Percentiles rank a stretch among this genome's conserved stretches.
These are phyloP conservation scores for Fusarium irregulare DNA, from an alignment of 2,329 filamentous ascomycete genomes.

Conservation along the genomic window DNA sequence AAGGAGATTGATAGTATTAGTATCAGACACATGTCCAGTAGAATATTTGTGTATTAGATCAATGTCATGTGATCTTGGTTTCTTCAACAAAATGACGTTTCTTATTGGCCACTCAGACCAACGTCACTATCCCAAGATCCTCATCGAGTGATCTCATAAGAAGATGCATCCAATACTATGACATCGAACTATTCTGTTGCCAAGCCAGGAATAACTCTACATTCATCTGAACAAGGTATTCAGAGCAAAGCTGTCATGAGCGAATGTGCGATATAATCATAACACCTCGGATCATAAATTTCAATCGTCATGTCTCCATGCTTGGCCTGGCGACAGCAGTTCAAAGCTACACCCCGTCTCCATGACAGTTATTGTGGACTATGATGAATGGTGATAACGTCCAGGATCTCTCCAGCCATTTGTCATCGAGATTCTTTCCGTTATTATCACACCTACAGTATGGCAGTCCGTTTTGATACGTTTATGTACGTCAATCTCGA, in stretches of 20 bases:
- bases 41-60: rapidly evolving
- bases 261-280: neutral
- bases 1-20: neutral
- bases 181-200: neutral
- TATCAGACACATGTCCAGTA: neutral
- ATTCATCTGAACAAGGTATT: rapidly evolving
- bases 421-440: neutral
- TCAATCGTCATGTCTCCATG: conserved; percentile 8
- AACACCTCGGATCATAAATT: conserved; percentile 7
- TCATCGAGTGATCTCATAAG: neutral
- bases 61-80: neutral
- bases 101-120: neutral
- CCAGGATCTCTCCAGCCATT: neutral
- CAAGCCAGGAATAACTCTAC: neutral
- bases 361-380: neutral
- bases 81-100: neutral
- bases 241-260: neutral
- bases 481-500: conserved; percentile 11
- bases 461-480: neutral
- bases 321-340: neutral
- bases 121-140: neutral
- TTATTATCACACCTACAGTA: neutral
- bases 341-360: neutral
- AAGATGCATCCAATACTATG: neutral
- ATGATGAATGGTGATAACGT: neutral